Percentiles rank a stretch among this genome's conserved stretches.
phyloP scores from a whole-genome alignment of 306 rosid species.

The Quercus gilva region DNA sequence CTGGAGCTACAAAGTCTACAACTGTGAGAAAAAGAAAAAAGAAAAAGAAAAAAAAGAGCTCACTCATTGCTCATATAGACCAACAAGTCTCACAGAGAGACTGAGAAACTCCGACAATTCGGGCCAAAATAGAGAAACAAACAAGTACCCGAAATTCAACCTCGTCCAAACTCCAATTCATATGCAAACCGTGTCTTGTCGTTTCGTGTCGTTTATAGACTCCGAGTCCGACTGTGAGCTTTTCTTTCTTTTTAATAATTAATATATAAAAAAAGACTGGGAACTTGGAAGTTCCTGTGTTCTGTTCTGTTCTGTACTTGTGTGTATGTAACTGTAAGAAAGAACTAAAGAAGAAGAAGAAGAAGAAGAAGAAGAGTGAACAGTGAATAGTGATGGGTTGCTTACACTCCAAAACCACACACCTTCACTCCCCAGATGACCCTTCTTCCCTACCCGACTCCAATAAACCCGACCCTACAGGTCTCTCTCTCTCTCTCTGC shows the following conservation, averaged over 20 bases:
- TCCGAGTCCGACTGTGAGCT: neutral
- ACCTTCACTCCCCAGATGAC: conserved; percentile 62
- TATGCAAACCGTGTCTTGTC: neutral
- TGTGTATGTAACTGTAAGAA: too few relatives aligned
- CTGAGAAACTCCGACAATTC: neutral
- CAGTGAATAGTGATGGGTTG: conserved; percentile 51
- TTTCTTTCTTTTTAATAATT: neutral
- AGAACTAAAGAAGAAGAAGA: too few relatives aligned
- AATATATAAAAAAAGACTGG: neutral
- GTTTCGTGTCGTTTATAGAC: neutral
- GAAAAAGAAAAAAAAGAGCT: too few relatives aligned
- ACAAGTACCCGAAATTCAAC: neutral
- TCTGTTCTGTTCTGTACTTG: too few relatives aligned
- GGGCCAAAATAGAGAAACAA: neutral
- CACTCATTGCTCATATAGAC: too few relatives aligned
- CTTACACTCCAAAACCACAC: conserved; percentile 64
- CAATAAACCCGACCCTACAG: conserved; percentile 53
- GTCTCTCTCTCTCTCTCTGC: conserved; percentile 20
- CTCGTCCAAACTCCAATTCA: neutral
- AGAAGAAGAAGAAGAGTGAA: neutral
- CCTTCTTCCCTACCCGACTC: conserved; percentile 48
- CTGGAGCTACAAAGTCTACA: too few relatives aligned
- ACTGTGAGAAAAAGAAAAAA: too few relatives aligned
- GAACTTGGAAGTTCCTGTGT: neutral
- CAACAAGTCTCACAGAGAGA: too few relatives aligned